Evolutionary conservation across 768 basidiomycete species (phyloP).

Genomic region (Rhodotorula toruloides): DNA sequence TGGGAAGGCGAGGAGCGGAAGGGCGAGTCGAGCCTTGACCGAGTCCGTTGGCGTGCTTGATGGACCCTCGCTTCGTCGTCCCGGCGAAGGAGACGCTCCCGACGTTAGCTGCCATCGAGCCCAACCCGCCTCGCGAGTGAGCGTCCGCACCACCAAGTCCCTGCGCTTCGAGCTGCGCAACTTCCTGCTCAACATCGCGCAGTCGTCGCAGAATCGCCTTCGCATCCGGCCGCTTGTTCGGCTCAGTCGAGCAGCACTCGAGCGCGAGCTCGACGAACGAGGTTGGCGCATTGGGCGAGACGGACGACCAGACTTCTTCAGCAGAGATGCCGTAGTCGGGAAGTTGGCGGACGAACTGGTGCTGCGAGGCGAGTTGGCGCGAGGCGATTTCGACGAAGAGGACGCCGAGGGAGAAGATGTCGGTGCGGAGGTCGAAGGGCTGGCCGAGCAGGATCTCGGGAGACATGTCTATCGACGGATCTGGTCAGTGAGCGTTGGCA

Average conservation of each 20-base stretch:
- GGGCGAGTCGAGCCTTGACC: slow-evolving; percentile 9
- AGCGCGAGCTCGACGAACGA: slow-evolving; percentile 71
- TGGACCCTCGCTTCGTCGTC: slow-evolving; percentile 23
- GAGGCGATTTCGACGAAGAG: slow-evolving; percentile 88
- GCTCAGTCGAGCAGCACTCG: slow-evolving; percentile 66
- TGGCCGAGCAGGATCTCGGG: slow-evolving; percentile 88
- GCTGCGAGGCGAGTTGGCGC: slow-evolving; percentile 76
- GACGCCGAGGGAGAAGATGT: slow-evolving; percentile 55
- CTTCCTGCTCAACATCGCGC: slow-evolving; percentile 73
- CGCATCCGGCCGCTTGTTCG: slow-evolving; percentile 66
- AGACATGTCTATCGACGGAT: slow-evolving; percentile 58
- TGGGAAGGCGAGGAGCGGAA: slow-evolving; percentile 6
- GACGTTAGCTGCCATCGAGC: not conserved
- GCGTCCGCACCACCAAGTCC: slow-evolving; percentile 20
- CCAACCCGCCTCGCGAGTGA: not conserved
- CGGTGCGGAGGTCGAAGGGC: slow-evolving; percentile 88
- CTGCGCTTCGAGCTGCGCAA: slow-evolving; percentile 50
- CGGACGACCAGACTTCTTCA: slow-evolving; percentile 64
- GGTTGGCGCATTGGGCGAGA: slow-evolving; percentile 69
- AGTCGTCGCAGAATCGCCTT: slow-evolving; percentile 73
- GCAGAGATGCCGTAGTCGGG: slow-evolving; percentile 73
- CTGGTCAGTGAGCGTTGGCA: not conserved
- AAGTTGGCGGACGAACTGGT: slow-evolving; percentile 57
- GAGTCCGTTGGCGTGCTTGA: slow-evolving; percentile 2
- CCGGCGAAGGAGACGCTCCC: slow-evolving; percentile 40